These are phyloP conservation scores for Parmales sp. DNA, from an alignment of 108 stramenopile species.

Conservation along the genomic window DNA sequence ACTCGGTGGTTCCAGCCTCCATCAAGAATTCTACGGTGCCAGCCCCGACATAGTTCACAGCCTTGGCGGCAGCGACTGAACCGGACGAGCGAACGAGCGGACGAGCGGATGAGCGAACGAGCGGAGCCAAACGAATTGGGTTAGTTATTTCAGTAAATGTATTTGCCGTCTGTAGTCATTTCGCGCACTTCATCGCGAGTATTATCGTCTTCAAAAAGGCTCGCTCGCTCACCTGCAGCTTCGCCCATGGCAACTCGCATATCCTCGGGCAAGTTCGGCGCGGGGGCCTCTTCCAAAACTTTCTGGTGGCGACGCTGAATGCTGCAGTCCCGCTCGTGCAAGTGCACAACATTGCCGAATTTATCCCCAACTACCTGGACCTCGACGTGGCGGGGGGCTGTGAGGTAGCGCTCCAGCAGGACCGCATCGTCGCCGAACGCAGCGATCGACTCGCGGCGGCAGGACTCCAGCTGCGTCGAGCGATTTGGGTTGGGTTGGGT, in stretches of 20 bases:
- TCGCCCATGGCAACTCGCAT: slow-evolving; percentile 59
- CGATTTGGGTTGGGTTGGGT: too few relatives aligned
- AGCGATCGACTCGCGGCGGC: slow-evolving; percentile 63
- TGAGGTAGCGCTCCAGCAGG: slow-evolving; percentile 71
- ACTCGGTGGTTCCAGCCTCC: slow-evolving; percentile 59
- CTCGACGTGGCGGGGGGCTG: slow-evolving; percentile 85
- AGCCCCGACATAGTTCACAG: slow-evolving; percentile 86
- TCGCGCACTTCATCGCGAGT: too few relatives aligned
- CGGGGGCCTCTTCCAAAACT: slow-evolving; percentile 94
- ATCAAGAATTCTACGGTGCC: slow-evolving; percentile 97
- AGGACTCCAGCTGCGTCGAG: slow-evolving; percentile 59
- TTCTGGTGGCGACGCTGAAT: slow-evolving; percentile 94
- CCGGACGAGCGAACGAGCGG: slow-evolving; percentile 67
- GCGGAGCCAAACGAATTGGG: too few relatives aligned
- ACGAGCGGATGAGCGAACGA: too few relatives aligned
- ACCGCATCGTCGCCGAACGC: slow-evolving; percentile 69
- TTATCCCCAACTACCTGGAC: slow-evolving; percentile 89
- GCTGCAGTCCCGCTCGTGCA: slow-evolving; percentile 88
- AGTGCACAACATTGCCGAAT: slow-evolving; percentile 81
- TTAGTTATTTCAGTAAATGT: too few relatives aligned
- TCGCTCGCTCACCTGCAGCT: too few relatives aligned
- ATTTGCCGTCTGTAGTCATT: too few relatives aligned
- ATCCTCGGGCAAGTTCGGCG: slow-evolving; percentile 58
- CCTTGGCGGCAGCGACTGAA: slow-evolving; percentile 50
- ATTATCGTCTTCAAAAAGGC: too few relatives aligned